Percentiles rank a stretch among this genome's conserved stretches.
Evolutionary conservation across 2,329 filamentous ascomycete species (phyloP).

Genomic region (Neurospora sp.): DNA sequence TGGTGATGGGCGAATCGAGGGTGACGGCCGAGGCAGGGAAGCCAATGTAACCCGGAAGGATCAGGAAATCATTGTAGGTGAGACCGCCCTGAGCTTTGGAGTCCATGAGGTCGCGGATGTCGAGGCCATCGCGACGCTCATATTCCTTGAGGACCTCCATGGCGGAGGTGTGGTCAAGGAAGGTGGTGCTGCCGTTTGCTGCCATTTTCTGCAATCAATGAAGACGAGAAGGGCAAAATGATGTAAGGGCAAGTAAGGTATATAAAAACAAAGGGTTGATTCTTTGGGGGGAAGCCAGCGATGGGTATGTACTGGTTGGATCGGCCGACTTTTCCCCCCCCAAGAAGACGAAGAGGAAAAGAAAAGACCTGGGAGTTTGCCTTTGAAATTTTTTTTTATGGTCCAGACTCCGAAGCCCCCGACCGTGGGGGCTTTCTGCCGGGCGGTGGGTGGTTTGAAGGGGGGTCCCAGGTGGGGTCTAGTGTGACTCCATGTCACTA

Average conservation of each 20-base stretch:
- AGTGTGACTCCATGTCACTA: not conserved
- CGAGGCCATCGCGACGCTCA: slow-evolving; percentile 71
- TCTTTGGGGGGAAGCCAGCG: slow-evolving; percentile 16
- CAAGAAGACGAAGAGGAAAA: slow-evolving; percentile 15
- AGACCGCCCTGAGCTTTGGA: slow-evolving; percentile 85
- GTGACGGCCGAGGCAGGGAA: slow-evolving; percentile 84
- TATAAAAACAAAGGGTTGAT: slow-evolving; percentile 3
- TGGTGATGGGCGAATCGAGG: slow-evolving; percentile 87
- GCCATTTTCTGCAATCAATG: slow-evolving; percentile 48
- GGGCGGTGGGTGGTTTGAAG: slow-evolving; percentile 12
- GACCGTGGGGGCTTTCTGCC: slow-evolving; percentile 13
- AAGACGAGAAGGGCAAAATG: slow-evolving; percentile 4
- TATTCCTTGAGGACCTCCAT: slow-evolving; percentile 77
- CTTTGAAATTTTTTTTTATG: slow-evolving; percentile 15
- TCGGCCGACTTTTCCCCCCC: slow-evolving; percentile 19
- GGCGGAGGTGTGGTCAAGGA: slow-evolving; percentile 62
- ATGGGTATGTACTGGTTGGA: slow-evolving; percentile 11
- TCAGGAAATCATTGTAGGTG: slow-evolving; percentile 97
- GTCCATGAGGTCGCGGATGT: slow-evolving; percentile 78
- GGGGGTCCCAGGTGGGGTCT: not conserved
- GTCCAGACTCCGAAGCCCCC: slow-evolving; percentile 3
- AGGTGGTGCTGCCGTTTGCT: slow-evolving; percentile 50
- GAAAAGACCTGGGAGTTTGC: slow-evolving; percentile 10
- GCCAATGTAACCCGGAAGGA: slow-evolving; percentile 95
- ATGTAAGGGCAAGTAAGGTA: slow-evolving; percentile 1